phyloP scores from a whole-genome alignment of 2,329 filamentous ascomycete genomes.

The Colletotrichum sansevieriae region DNA sequence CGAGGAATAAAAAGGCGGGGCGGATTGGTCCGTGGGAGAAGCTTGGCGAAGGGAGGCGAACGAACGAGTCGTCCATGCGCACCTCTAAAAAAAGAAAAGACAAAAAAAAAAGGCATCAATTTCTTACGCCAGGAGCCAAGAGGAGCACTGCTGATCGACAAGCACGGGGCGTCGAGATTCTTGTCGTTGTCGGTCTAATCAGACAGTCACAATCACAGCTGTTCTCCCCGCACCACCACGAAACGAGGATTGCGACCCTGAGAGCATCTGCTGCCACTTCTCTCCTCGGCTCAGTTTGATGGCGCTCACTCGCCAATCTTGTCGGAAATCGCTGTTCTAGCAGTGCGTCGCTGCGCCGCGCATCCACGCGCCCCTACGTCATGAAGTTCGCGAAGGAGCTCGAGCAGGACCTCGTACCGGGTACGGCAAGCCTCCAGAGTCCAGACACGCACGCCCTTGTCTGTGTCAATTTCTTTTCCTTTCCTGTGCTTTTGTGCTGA shows the following conservation, averaged over 20 bases:
- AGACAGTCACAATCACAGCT: neutral
- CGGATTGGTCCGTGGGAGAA: slow-evolving; percentile 20
- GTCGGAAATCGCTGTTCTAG: neutral
- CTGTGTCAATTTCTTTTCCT: slow-evolving; percentile 12
- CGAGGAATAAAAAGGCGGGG: slow-evolving; percentile 19
- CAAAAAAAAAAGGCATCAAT: neutral
- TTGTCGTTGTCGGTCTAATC: slow-evolving; percentile 4
- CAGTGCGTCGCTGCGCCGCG: slow-evolving; percentile 15
- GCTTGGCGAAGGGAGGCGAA: slow-evolving; percentile 33
- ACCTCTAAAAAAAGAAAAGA: slow-evolving; percentile 22
- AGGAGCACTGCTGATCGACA: neutral
- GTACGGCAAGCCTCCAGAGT: slow-evolving; percentile 53
- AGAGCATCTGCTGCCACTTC: neutral
- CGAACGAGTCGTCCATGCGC: slow-evolving; percentile 25
- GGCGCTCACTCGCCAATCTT: slow-evolving; percentile 18
- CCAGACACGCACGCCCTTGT: neutral
- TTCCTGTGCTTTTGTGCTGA: neutral
- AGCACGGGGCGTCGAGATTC: neutral
- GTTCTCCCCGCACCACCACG: neutral
- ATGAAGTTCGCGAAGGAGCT: slow-evolving; percentile 84
- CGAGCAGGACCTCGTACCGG: slow-evolving; percentile 88
- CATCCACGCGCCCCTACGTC: slow-evolving; percentile 47
- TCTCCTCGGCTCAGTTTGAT: slow-evolving; percentile 13
- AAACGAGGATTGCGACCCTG: neutral
- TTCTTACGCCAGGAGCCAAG: neutral